phyloP scores from a whole-genome alignment of 345 rosid species.

The Sisymbrium altissimum region DNA sequence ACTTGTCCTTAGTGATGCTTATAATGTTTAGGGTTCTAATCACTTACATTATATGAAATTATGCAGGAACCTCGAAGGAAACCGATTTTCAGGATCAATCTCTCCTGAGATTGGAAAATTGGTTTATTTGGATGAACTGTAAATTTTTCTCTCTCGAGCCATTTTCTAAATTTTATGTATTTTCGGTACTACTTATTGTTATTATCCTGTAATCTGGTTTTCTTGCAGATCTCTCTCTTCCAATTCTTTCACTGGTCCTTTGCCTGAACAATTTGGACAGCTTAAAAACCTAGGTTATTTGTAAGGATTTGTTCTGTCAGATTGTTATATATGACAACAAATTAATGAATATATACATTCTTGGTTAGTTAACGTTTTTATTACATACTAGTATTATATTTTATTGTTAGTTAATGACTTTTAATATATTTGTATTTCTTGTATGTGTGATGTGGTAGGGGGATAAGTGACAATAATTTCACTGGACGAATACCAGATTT shows the following conservation, averaged over 20 bases:
- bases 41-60: neutral
- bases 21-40: neutral
- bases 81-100: slow-evolving; percentile 53
- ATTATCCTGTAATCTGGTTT: neutral
- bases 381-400: neutral
- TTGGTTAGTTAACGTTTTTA: neutral
- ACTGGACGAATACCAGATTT: slow-evolving; percentile 58
- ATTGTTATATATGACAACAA: neutral
- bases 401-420: neutral
- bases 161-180: neutral
- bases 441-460: slow-evolving; percentile 33
- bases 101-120: slow-evolving; percentile 62
- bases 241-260: slow-evolving; percentile 54
- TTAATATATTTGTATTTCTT: neutral
- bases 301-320: slow-evolving; percentile 26
- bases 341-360: neutral
- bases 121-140: slow-evolving; percentile 52
- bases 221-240: slow-evolving; percentile 47
- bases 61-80: slow-evolving; percentile 68
- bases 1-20: neutral
- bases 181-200: neutral
- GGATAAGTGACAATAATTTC: slow-evolving; percentile 57
- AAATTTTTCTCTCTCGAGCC: slow-evolving; percentile 15
- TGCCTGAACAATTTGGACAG: slow-evolving; percentile 46
- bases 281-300: slow-evolving; percentile 51